A percentile compares a stretch with the other conserved stretches of the same genome.
phyloP scores from a whole-genome alignment of 2,329 filamentous ascomycete species.

The Amylocarpus encephaloides region DNA sequence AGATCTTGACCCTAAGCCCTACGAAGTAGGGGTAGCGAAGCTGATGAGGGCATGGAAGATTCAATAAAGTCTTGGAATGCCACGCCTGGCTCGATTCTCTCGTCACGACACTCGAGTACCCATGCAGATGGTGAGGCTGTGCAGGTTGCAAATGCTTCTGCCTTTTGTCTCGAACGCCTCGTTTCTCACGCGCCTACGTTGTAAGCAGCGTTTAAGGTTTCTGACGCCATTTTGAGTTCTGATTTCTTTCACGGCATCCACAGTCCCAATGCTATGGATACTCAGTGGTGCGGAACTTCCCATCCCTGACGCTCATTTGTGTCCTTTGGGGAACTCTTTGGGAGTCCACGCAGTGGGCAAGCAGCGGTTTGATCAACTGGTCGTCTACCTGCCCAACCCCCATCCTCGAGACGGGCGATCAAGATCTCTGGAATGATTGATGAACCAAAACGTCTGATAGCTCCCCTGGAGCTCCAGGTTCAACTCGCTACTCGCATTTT shows the following conservation, averaged over 20 bases:
- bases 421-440: too few species aligned
- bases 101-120: too few species aligned
- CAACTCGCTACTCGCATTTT: constrained; percentile 5
- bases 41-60: background rate
- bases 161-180: background rate
- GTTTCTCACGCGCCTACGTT: background rate
- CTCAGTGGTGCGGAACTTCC: background rate
- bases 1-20: constrained; percentile 14
- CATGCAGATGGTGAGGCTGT: constrained; percentile 3
- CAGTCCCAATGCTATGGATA: background rate
- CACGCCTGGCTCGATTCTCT: background rate
- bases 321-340: too few species aligned
- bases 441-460: background rate
- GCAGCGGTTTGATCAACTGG: too few species aligned
- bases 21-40: background rate
- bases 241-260: constrained; percentile 1
- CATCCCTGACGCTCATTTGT: background rate
- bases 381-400: too few species aligned
- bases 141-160: background rate
- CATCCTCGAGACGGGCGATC: too few species aligned
- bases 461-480: background rate
- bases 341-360: too few species aligned
- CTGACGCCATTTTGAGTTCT: constrained; percentile 13
- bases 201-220: background rate
- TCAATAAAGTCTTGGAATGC: background rate